phyloP scores from a whole-genome alignment of 1,139 yeast genomes.

The Magnusiomyces tetraspermus region DNA sequence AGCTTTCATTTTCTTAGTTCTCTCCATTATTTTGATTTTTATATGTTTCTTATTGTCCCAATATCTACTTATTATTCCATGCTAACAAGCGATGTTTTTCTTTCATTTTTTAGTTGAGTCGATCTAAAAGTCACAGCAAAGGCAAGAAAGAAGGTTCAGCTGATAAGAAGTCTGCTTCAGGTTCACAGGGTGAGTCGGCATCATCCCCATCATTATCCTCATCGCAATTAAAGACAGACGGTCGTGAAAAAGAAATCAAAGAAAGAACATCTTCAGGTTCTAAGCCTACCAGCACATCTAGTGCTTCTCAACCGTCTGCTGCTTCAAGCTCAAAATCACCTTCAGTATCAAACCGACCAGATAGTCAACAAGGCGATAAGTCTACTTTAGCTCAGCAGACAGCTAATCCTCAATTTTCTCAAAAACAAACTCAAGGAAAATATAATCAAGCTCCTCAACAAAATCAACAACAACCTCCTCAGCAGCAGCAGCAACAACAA shows the following conservation, averaged over 20 bases:
- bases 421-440: background rate
- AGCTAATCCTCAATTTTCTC: background rate
- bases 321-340: slow-evolving; percentile 1
- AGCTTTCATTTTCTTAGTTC: no score
- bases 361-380: background rate
- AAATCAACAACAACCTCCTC: background rate
- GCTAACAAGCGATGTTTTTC: background rate
- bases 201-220: slow-evolving; percentile 1
- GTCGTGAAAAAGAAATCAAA: slow-evolving; percentile 12
- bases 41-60: no score
- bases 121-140: slow-evolving; percentile 27
- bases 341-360: background rate
- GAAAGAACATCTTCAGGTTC: slow-evolving; percentile 7
- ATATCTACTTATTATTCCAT: no score
- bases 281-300: background rate
- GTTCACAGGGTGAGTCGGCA: slow-evolving; percentile 12
- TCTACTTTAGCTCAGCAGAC: background rate
- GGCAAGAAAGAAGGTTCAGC: slow-evolving; percentile 9
- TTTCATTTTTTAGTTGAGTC: slow-evolving; percentile 20
- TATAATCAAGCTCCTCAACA: background rate
- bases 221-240: slow-evolving; percentile 11
- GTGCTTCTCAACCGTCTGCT: background rate
- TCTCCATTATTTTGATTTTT: no score
- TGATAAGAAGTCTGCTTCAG: slow-evolving; percentile 11
- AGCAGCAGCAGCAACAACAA: background rate